A percentile compares a stretch with the other conserved stretches of the same genome.
These are phyloP conservation scores for Kondoa subrosea DNA, from an alignment of 768 basidiomycete genomes.

Conservation along the genomic window DNA sequence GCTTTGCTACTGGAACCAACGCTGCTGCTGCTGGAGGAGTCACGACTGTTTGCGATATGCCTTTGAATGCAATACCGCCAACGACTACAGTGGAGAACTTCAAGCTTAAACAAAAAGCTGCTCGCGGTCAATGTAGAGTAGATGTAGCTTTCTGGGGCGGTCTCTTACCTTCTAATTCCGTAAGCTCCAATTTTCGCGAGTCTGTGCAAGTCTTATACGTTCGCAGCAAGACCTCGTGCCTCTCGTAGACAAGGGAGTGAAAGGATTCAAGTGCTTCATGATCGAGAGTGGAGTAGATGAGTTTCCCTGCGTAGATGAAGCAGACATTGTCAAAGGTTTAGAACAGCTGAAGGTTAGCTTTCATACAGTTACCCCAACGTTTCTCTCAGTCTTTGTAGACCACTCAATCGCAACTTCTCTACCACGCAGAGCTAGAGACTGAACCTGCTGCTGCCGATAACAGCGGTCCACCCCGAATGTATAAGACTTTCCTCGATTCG, in stretches of 20 bases:
- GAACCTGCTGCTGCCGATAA: conserved; percentile 18
- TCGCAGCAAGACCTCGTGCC: conserved; percentile 57
- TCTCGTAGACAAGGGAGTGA: conserved; percentile 63
- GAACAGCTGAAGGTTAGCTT: conserved; percentile 44
- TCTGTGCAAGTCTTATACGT: background rate
- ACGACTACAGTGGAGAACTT: conserved; percentile 73
- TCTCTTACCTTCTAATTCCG: conserved; percentile 79
- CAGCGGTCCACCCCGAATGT: conserved; percentile 31
- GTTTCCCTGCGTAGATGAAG: conserved; percentile 68
- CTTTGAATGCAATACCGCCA: conserved; percentile 88
- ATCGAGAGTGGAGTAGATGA: conserved; percentile 94
- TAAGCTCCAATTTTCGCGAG: conserved; percentile 25
- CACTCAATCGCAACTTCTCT: conserved; percentile 55
- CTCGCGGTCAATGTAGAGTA: conserved; percentile 53
- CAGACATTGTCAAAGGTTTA: conserved; percentile 56
- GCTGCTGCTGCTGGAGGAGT: conserved; percentile 86
- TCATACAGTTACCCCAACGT: background rate
- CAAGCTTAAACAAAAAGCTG: conserved; percentile 51
- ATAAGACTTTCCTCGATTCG: conserved; percentile 68
- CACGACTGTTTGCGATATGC: conserved; percentile 96
- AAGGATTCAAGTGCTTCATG: conserved; percentile 93
- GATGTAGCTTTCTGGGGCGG: conserved; percentile 94
- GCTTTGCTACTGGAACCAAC: conserved; percentile 17
- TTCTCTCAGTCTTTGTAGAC: conserved; percentile 37
- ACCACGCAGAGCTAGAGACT: conserved; percentile 68